Base-by-base conservation (phyloP, 2,329 filamentous ascomycete genomes). In the Phyllosticta paracitricarpa region DNA sequence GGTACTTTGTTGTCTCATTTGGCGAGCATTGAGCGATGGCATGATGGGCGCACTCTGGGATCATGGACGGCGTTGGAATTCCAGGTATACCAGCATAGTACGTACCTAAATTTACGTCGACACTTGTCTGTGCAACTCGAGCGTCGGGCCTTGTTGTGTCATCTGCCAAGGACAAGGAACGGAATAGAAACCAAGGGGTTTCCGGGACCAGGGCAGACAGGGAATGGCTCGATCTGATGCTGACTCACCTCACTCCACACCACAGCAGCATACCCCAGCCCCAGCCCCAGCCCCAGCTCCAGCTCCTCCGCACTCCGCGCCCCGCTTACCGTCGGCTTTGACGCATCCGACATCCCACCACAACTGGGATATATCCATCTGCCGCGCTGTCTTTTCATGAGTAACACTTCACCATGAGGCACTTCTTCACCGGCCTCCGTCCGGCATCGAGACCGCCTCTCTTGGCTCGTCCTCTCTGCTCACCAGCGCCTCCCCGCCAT, bases 311-410 rank as follows among this genome's bases (percentile, higher is more conserved):
- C 33, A 40, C 33, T 40, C 33, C 33, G 33, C 33, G 33, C 33
- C 33, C 33, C 59, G 59, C 59, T 61, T 61, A 61, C 28, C 59
- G 54, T 61, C 59, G 59, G 59, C 59, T 61, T 61, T 61, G 59
- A 17, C 26, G 48, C 54, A 53, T 51, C 5, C 54, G 25, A 54
- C 54, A 56, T 25, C 24, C 40, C 48, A 54, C 48, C 54, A 57
- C 56, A 57, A 57, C 51, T 40, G 33, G 54, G 53, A 60, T 60
- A 51, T 58, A 52, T 58, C 51, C 56, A n/a, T 30, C 14, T 51
- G 22, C 48, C 59, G 28, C 19, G 26, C 51, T 52, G 12, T 56
- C 52, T 24, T 48, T 57, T 26, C 28, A 12, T 10, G 48, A 40
- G 28, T 19, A 24, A n/a, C 26, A 8, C 14, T 26, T 48, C 17